Conservation (phyloP, 139 green algal species). For the Mesotaenium endlicherianum region DNA sequence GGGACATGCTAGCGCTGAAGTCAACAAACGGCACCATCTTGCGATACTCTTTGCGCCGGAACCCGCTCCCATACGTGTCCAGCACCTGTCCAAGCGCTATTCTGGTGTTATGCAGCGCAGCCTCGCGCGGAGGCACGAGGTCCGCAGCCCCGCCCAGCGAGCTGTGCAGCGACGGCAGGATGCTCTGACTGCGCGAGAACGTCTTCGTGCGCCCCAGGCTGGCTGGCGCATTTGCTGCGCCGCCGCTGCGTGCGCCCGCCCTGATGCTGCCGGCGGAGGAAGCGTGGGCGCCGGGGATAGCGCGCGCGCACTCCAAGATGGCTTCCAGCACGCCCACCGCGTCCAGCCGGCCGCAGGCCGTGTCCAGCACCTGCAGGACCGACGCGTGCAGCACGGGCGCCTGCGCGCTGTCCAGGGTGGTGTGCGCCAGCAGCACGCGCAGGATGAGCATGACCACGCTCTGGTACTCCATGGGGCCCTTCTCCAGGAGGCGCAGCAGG, state of each 20-base stretch:
- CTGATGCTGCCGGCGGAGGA: not conserved
- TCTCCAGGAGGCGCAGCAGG: slow-evolving; percentile 45
- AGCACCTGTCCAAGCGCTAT: slow-evolving; percentile 16
- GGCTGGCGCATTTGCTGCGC: not conserved
- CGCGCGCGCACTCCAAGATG: slow-evolving; percentile 1
- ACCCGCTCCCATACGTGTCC: slow-evolving; percentile 23
- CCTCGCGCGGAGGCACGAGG: not conserved
- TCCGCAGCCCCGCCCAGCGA: not conserved
- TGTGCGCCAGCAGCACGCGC: slow-evolving; percentile 22
- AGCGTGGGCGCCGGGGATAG: not conserved
- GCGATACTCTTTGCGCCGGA: not conserved
- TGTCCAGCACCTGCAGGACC: slow-evolving; percentile 24
- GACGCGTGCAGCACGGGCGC: slow-evolving; percentile 13
- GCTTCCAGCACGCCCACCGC: slow-evolving; percentile 36
- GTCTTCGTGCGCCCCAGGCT: not conserved
- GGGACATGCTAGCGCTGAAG: too few relatives aligned
- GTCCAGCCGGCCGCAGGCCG: not conserved
- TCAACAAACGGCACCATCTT: slow-evolving; percentile 35
- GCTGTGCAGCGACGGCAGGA: not conserved
- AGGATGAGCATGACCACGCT: slow-evolving; percentile 38
- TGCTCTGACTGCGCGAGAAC: not conserved
- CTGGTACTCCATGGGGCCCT: slow-evolving; percentile 43
- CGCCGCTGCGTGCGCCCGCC: not conserved
- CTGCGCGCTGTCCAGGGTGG: slow-evolving; percentile 13
- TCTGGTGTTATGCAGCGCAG: slow-evolving; percentile 12